phyloP scores from a whole-genome alignment of 805 yeast species.

The Sugiyamaella boreocaroliniensis region DNA sequence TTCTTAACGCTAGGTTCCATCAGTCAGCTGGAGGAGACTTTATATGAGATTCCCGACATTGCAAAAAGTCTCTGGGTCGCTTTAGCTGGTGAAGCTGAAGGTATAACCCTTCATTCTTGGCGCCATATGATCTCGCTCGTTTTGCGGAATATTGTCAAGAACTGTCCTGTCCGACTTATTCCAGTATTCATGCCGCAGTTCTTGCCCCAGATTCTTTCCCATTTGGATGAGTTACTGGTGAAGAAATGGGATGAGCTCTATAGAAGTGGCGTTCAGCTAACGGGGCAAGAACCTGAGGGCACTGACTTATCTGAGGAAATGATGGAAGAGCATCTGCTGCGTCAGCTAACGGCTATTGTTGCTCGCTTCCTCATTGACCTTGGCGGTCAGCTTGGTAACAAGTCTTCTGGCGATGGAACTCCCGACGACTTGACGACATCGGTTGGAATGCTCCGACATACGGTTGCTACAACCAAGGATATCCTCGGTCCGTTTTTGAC shows the following conservation, averaged over 20 bases:
- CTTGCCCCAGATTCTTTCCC: constrained; percentile 66
- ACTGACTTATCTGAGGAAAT: constrained; percentile 91
- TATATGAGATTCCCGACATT: constrained; percentile 78
- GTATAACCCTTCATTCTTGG: constrained; percentile 94
- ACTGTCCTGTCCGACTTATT: constrained; percentile 72
- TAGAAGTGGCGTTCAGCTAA: constrained; percentile 37
- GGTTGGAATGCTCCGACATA: constrained; percentile 52
- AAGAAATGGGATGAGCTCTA: constrained; percentile 68
- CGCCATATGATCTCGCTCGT: constrained; percentile 91
- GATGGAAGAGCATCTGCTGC: constrained; percentile 91
- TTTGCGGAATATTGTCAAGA: constrained; percentile 75
- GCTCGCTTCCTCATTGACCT: constrained; percentile 81
- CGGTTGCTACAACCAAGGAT: constrained; percentile 56
- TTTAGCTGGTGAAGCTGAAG: constrained; percentile 75
- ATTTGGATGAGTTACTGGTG: constrained; percentile 68
- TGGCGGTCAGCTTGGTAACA: constrained; percentile 65
- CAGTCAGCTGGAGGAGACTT: constrained; percentile 79
- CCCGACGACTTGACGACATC: constrained; percentile 34
- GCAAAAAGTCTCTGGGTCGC: constrained; percentile 77
- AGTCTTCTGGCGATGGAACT: constrained; percentile 26
- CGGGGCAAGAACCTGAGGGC: constrained; percentile 48
- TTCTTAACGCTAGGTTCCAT: constrained; percentile 84
- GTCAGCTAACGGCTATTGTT: constrained; percentile 89
- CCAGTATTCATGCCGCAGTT: constrained; percentile 67
- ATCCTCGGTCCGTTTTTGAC: constrained; percentile 74